A percentile compares a stretch with the other conserved stretches of the same genome.
phyloP scores from a whole-genome alignment of 352 stramenopile species.

The Detonula confervacea region DNA sequence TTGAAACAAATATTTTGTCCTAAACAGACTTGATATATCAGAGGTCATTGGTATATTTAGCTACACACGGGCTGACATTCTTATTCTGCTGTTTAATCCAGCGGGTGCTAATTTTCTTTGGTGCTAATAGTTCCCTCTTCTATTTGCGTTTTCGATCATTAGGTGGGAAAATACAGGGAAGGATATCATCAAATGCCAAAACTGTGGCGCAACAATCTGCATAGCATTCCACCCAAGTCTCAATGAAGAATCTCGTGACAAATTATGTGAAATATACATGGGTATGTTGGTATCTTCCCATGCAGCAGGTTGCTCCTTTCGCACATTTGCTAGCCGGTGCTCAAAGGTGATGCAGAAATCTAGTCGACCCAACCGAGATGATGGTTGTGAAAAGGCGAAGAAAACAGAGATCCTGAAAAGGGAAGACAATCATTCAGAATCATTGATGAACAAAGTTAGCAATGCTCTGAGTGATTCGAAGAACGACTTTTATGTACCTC shows the following conservation, averaged over 20 bases:
- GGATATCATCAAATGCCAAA: conserved; percentile 57
- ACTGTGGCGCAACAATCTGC: conserved; percentile 43
- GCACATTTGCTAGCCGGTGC: conserved; percentile 20
- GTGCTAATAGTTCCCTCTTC: background rate
- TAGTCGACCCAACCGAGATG: background rate
- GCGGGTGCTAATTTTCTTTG: conserved; percentile 13
- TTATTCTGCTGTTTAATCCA: background rate
- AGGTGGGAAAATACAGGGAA: conserved; percentile 68
- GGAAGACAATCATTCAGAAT: background rate
- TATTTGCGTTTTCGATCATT: conserved; percentile 8
- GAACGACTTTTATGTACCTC: conserved; percentile 35
- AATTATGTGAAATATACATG: conserved; percentile 47
- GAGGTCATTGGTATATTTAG: conserved; percentile 54
- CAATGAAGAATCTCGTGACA: conserved; percentile 23
- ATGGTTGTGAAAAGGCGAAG: background rate
- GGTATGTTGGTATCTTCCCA: conserved; percentile 42
- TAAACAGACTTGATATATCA: conserved; percentile 40
- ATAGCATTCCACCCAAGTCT: conserved; percentile 40
- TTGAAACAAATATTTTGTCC: conserved; percentile 24
- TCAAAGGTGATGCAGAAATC: conserved; percentile 24
- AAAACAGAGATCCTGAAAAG: background rate
- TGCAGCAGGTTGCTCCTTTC: conserved; percentile 17
- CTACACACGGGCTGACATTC: conserved; percentile 73
- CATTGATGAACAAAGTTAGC: conserved; percentile 12
- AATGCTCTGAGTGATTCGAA: background rate